Evolutionary conservation across 2,329 filamentous ascomycete genomes (phyloP).

Genomic region (Huntiella savannae): DNA sequence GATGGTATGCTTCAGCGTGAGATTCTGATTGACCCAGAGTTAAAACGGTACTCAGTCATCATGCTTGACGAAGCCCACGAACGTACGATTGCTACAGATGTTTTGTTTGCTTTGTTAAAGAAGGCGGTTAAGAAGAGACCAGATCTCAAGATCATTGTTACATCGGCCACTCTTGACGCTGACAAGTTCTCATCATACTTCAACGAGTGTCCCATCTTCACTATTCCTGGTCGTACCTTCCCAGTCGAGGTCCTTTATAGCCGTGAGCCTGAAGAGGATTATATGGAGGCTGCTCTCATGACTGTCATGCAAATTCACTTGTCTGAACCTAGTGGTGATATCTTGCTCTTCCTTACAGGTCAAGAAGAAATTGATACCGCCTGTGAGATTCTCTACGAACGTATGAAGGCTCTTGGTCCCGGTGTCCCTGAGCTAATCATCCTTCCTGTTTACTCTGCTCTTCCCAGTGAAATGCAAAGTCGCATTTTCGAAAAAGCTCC

Average conservation of each 20-base stretch:
- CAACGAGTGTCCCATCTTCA: conserved; percentile 88
- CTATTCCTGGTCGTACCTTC: conserved; percentile 84
- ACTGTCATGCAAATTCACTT: conserved; percentile 98
- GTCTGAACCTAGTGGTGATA: conserved; percentile 79
- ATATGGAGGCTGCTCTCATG: conserved; percentile 79
- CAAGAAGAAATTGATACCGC: conserved; percentile 95
- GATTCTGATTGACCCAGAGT: conserved; percentile 75
- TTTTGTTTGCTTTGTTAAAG: conserved; percentile 84
- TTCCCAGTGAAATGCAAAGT: conserved; percentile 86
- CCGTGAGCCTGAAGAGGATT: conserved; percentile 85
- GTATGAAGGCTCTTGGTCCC: conserved; percentile 88
- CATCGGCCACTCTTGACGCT: conserved; percentile 86
- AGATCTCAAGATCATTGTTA: conserved; percentile 89
- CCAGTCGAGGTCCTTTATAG: conserved; percentile 95
- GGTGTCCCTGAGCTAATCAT: conserved; percentile 83
- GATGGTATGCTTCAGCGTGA: conserved; percentile 96
- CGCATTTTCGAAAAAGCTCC: conserved; percentile 89
- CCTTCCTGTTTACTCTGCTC: conserved; percentile 83
- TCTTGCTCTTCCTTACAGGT: conserved; percentile 89
- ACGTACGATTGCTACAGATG: conserved; percentile 86
- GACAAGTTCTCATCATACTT: conserved; percentile 97
- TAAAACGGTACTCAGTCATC: conserved; percentile 82
- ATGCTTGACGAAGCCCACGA: conserved; percentile 98
- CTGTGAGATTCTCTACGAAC: conserved; percentile 79
- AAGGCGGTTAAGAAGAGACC: conserved; percentile 73